These are phyloP conservation scores for Claviceps humidiphila DNA, from an alignment of 2,329 filamentous ascomycete species.

Conservation along the genomic window DNA sequence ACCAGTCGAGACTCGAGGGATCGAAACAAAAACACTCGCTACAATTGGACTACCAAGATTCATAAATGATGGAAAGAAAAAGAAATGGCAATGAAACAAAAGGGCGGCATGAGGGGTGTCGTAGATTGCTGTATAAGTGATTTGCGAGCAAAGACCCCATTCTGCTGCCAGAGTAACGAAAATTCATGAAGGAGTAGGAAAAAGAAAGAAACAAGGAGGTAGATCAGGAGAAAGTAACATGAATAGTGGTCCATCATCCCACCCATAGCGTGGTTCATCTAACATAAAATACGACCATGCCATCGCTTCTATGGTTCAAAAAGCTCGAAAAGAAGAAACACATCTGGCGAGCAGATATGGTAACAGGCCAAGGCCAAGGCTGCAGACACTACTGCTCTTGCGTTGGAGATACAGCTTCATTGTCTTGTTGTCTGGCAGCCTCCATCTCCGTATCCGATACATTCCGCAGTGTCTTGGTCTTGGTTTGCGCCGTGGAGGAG, in stretches of 20 bases:
- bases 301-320: not conserved
- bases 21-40: not conserved
- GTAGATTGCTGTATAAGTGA: too few species aligned
- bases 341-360: not conserved
- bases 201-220: not conserved
- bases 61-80: too few species aligned
- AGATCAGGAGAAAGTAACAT: not conserved
- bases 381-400: not conserved
- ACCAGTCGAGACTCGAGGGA: too few species aligned
- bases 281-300: not conserved
- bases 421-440: conserved; percentile 4
- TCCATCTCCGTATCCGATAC: conserved; percentile 26
- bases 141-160: not conserved
- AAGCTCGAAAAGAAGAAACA: not conserved
- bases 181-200: not conserved
- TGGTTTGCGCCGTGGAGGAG: conserved; percentile 23
- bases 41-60: not conserved
- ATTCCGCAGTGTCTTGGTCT: conserved; percentile 30
- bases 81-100: not conserved
- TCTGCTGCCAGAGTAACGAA: not conserved
- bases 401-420: conserved; percentile 4
- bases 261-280: not conserved
- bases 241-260: not conserved
- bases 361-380: not conserved
- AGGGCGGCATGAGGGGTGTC: not conserved